These are phyloP conservation scores for Capsicum pubescens DNA, from an alignment of 257 asterid genomes.

Conservation along the genomic window DNA sequence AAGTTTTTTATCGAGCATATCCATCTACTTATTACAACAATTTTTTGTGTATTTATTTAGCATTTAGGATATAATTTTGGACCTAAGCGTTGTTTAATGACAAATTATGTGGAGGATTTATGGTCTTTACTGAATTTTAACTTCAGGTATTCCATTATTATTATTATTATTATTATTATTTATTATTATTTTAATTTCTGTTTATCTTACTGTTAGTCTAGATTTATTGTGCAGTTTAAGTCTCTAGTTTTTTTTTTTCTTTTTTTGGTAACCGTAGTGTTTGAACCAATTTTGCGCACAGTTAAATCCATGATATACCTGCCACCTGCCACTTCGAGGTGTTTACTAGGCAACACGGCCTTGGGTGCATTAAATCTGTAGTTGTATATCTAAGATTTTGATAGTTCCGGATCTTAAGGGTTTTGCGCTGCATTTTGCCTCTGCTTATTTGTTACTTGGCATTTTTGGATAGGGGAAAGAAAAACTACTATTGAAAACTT, in stretches of 20 bases:
- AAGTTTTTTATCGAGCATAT: neutral
- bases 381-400: neutral
- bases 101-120: slow-evolving; percentile 18
- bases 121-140: slow-evolving; percentile 16
- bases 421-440: slow-evolving; percentile 22
- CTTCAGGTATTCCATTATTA: slow-evolving; percentile 17
- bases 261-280: too few species aligned
- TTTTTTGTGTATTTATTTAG: neutral
- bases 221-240: neutral
- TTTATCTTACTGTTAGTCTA: neutral
- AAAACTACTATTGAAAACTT: too few species aligned
- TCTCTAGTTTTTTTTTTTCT: neutral
- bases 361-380: neutral
- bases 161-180: neutral
- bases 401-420: slow-evolving; percentile 25
- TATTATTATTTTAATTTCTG: neutral
- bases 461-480: too few species aligned
- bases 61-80: neutral
- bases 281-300: too few species aligned
- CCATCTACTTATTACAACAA: neutral
- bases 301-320: too few species aligned
- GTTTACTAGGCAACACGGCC: too few species aligned
- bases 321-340: too few species aligned
- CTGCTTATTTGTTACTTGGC: neutral
- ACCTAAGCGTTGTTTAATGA: slow-evolving; percentile 20